A percentile compares a stretch with the other conserved stretches of the same genome.
Conservation (phyloP, 345 rosid genomes). For the Acer yangbiense region DNA sequence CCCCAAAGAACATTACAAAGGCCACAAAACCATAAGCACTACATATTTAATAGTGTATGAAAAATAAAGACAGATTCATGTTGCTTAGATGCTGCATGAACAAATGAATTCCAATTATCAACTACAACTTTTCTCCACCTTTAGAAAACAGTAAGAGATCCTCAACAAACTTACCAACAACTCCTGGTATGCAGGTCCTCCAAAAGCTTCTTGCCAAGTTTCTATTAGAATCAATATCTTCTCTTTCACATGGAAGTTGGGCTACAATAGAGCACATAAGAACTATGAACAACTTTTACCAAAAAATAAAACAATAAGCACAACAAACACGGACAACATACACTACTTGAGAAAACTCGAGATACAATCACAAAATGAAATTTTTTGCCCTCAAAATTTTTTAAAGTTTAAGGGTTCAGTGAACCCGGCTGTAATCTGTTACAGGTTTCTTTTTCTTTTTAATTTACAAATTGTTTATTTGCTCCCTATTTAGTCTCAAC, state of each 20-base stretch:
- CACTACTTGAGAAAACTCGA: no score
- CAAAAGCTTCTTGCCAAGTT: constrained; percentile 99
- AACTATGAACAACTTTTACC: constrained; percentile 29
- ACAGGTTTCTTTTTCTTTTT: no score
- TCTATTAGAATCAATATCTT: constrained; percentile 75
- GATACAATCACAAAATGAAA: no score
- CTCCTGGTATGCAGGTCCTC: constrained; percentile 97
- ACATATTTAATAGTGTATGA: neutral
- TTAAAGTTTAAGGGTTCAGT: no score
- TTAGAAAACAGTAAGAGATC: constrained; percentile 6
- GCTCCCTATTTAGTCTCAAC: no score
- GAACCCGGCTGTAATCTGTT: no score
- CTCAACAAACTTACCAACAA: constrained; percentile 68
- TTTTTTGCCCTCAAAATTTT: no score
- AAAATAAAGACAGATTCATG: constrained; percentile 3
- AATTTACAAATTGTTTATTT: no score
- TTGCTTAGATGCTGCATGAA: constrained; percentile 8
- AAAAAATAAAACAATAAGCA: no score
- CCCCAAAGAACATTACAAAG: no score
- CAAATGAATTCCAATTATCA: constrained; percentile 11
- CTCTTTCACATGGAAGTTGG: constrained; percentile 82
- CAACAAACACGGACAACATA: no score
- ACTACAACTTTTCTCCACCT: constrained; percentile 13
- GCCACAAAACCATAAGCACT: neutral
- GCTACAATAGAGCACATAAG: constrained; percentile 51